Evolutionary conservation across 2,329 filamentous ascomycete genomes (phyloP).

Genomic region (Aurifilum marmelostoma): DNA sequence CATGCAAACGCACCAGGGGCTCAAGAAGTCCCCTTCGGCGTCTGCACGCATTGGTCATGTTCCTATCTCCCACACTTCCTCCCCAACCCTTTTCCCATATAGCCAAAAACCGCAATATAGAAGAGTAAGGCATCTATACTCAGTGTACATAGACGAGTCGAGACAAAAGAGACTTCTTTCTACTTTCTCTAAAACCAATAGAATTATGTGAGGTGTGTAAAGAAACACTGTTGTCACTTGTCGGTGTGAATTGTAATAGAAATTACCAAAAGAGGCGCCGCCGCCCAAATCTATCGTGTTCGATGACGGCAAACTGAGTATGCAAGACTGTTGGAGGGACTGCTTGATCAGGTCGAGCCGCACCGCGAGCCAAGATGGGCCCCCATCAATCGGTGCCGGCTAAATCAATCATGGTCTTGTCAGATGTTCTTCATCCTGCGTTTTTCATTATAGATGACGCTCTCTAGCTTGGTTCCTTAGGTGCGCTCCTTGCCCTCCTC

Average conservation of each 20-base stretch:
- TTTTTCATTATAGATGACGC: neutral
- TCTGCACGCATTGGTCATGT: neutral
- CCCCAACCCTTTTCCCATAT: neutral
- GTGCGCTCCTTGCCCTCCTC: neutral
- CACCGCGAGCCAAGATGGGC: neutral
- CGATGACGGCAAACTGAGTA: neutral
- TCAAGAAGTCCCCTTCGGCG: neutral
- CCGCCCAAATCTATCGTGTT: neutral
- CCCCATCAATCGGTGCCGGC: neutral
- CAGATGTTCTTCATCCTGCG: neutral
- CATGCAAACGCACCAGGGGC: neutral
- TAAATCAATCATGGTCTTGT: neutral
- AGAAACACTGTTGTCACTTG: too few relatives aligned
- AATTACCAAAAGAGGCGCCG: neutral
- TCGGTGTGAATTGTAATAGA: too few relatives aligned
- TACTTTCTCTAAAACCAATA: neutral
- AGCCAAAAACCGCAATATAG: neutral
- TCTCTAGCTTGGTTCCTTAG: neutral
- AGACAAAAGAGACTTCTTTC: neutral
- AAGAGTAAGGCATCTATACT: neutral
- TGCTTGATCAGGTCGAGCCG: neutral
- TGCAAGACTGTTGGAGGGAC: neutral
- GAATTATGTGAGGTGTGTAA: neutral
- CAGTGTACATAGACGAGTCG: neutral
- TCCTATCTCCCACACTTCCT: neutral